phyloP scores from a whole-genome alignment of 805 yeast species.

The Nakazawaea anatomiae region DNA sequence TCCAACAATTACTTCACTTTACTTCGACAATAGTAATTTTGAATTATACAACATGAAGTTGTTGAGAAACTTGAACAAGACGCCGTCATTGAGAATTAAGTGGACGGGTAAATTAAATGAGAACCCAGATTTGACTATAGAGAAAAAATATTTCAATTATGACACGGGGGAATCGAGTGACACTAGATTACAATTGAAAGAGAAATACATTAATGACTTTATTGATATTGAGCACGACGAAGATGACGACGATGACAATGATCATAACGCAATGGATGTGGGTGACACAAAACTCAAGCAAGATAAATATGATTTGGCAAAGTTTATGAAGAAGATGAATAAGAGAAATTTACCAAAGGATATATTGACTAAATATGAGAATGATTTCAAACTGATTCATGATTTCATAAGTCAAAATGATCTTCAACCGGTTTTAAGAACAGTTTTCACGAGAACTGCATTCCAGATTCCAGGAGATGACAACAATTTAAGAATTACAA shows the following conservation, averaged over 20 bases:
- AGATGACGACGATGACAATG: conserved; percentile 27
- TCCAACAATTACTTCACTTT: conserved; percentile 80
- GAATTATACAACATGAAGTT: conserved; percentile 84
- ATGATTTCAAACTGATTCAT: conserved; percentile 56
- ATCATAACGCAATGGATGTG: conserved; percentile 23
- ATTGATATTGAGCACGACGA: conserved; percentile 24
- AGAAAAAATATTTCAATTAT: conserved; percentile 68
- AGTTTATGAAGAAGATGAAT: conserved; percentile 53
- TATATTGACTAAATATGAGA: conserved; percentile 44
- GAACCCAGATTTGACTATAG: conserved; percentile 65
- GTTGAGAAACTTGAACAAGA: conserved; percentile 51
- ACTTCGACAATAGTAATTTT: conserved; percentile 79
- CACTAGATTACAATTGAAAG: conserved; percentile 65
- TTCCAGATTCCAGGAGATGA: conserved; percentile 98
- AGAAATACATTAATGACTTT: conserved; percentile 74
- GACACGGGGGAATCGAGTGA: conserved; percentile 41
- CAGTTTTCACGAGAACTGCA: conserved; percentile 87
- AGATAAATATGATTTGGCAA: conserved; percentile 28
- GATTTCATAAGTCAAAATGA: conserved; percentile 56
- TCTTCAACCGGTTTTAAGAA: conserved; percentile 81
- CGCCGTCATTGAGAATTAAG: conserved; percentile 75
- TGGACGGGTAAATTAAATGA: conserved; percentile 85
- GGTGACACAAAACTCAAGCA: conserved; percentile 25
- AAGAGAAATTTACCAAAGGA: conserved; percentile 53
- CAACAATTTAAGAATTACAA: conserved; percentile 71